Conservation (phyloP, 805 yeast species). For the Wickerhamiella hasegawae region DNA sequence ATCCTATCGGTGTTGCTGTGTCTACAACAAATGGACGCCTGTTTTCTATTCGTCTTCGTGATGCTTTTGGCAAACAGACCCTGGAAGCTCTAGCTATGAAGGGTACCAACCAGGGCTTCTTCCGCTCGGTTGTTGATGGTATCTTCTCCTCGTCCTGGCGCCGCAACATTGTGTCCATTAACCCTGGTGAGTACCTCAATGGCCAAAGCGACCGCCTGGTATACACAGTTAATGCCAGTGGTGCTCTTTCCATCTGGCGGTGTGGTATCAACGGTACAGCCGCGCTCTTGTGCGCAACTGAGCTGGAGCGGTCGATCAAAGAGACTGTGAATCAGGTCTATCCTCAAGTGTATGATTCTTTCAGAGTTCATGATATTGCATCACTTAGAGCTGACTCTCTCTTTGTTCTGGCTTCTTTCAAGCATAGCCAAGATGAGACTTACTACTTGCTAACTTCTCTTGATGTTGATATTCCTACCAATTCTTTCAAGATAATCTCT, state of each 20-base stretch:
- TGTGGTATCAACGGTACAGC: conserved; percentile 31
- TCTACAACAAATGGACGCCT: conserved; percentile 60
- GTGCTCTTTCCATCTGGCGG: conserved; percentile 34
- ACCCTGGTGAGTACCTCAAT: conserved; percentile 32
- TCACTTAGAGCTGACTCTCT: conserved; percentile 28
- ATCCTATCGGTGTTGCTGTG: conserved; percentile 58
- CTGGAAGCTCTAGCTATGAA: conserved; percentile 15
- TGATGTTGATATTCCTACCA: conserved; percentile 27
- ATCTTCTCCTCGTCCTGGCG: conserved; percentile 14
- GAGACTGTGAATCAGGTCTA: conserved; percentile 31
- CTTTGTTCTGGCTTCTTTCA: conserved; percentile 34
- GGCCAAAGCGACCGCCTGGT: conserved; percentile 35
- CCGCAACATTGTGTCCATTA: conserved; percentile 40
- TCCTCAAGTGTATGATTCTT: conserved; percentile 34
- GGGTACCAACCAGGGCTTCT: conserved; percentile 16
- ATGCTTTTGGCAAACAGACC: conserved; percentile 47
- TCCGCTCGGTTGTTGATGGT: conserved; percentile 16
- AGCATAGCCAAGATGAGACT: conserved; percentile 20
- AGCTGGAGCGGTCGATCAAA: conserved; percentile 24
- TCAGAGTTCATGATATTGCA: conserved; percentile 48
- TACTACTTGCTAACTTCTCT: conserved; percentile 39
- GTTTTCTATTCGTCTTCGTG: conserved; percentile 45
- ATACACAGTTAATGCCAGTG: conserved; percentile 27
- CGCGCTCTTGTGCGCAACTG: conserved; percentile 24
- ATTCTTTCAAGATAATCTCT: conserved; percentile 34